A percentile compares a stretch with the other conserved stretches of the same genome.
phyloP scores from a whole-genome alignment of 768 basidiomycete species.

The Rubroboletus pulcherrimus region DNA sequence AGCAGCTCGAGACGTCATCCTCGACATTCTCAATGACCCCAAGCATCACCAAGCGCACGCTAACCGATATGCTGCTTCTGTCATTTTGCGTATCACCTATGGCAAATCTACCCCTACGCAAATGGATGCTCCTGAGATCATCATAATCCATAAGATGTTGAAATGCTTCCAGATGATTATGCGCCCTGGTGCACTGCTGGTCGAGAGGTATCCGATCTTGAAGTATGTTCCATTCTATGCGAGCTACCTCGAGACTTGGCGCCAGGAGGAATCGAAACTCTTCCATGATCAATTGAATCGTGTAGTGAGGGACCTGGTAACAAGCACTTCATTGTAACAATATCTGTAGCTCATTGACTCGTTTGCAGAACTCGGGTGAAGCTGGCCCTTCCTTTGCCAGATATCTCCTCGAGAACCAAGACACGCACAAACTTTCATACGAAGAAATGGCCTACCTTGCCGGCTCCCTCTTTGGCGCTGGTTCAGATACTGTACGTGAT shows the following conservation, averaged over 20 bases:
- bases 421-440: constrained; percentile 49
- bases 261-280: constrained; percentile 50
- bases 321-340: not conserved
- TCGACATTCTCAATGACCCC: constrained; percentile 32
- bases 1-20: constrained; percentile 28
- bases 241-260: constrained; percentile 52
- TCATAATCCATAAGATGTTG: constrained; percentile 33
- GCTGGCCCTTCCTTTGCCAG: constrained; percentile 47
- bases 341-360: not conserved
- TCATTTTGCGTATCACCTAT: constrained; percentile 34
- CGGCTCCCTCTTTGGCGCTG: constrained; percentile 64
- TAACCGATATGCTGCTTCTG: constrained; percentile 39
- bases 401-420: constrained; percentile 55
- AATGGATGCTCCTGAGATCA: constrained; percentile 30
- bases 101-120: constrained; percentile 32
- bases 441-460: constrained; percentile 61
- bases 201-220: constrained; percentile 37
- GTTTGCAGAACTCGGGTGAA: constrained; percentile 19
- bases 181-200: constrained; percentile 33
- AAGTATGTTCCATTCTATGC: constrained; percentile 59
- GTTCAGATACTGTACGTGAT: constrained; percentile 51
- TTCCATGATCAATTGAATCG: constrained; percentile 51
- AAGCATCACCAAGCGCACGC: constrained; percentile 52
- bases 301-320: constrained; percentile 45
- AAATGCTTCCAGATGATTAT: constrained; percentile 35